A percentile compares a stretch with the other conserved stretches of the same genome.
Conservation (phyloP, 139 green algal species). For the Coelastrella sp. region DNA sequence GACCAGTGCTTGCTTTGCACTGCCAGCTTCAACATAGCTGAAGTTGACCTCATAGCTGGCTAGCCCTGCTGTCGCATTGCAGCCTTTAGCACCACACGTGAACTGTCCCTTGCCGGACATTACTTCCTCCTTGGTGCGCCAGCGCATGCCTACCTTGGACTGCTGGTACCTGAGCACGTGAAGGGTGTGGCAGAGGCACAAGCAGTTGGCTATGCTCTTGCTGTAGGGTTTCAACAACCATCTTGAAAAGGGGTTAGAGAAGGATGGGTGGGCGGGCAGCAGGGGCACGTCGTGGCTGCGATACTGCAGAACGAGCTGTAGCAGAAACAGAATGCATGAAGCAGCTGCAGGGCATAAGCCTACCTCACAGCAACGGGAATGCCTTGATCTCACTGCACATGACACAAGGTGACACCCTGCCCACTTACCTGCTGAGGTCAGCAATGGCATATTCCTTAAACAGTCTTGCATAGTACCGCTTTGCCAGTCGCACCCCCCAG, state of each 20-base stretch:
- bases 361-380: too few relatives aligned
- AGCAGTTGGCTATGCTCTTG: too few relatives aligned
- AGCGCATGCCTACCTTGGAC: conserved; percentile 87
- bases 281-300: too few relatives aligned
- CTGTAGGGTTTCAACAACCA: too few relatives aligned
- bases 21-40: conserved; percentile 84
- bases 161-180: conserved; percentile 64
- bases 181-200: too few relatives aligned
- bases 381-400: too few relatives aligned
- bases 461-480: conserved; percentile 88
- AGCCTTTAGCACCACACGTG: conserved; percentile 81
- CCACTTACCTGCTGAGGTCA: conserved; percentile 81
- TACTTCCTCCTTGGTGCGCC: conserved; percentile 89
- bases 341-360: too few relatives aligned
- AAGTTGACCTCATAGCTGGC: conserved; percentile 93
- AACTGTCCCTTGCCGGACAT: conserved; percentile 92
- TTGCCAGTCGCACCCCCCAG: conserved; percentile 82
- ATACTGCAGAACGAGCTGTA: too few relatives aligned
- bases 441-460: conserved; percentile 94
- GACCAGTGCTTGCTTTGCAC: conserved; percentile 78
- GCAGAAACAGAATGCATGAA: too few relatives aligned
- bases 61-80: conserved; percentile 69
- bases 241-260: too few relatives aligned
- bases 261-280: too few relatives aligned
- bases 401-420: not conserved